A percentile compares a stretch with the other conserved stretches of the same genome.
Conservation (phyloP, 1,139 yeast species). For the Nakaseomyces sp. region DNA sequence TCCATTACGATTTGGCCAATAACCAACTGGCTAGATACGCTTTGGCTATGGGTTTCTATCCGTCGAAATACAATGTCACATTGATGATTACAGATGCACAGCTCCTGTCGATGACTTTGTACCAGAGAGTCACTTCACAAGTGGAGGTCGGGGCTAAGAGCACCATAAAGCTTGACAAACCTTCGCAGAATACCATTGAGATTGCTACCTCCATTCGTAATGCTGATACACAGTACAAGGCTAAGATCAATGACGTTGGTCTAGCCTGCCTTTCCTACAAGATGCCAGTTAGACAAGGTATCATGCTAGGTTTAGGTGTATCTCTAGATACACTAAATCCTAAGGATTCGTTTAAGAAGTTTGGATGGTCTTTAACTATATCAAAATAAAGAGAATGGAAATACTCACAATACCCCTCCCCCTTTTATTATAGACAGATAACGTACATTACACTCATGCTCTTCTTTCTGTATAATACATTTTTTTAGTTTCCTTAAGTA, state of each 20-base stretch:
- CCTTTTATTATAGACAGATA: no score
- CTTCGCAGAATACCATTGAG: conserved; percentile 71
- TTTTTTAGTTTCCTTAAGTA: no score
- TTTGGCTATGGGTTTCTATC: conserved; percentile 88
- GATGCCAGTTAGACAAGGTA: conserved; percentile 93
- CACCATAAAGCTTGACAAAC: conserved; percentile 82
- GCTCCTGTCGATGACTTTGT: conserved; percentile 91
- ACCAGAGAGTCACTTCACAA: conserved; percentile 84
- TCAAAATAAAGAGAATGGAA: background rate
- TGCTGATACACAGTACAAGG: conserved; percentile 84
- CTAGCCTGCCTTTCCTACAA: conserved; percentile 89
- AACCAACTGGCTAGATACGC: conserved; percentile 94
- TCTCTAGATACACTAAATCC: conserved; percentile 93
- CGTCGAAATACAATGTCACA: conserved; percentile 80
- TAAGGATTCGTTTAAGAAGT: conserved; percentile 95
- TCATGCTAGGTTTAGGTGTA: conserved; percentile 92
- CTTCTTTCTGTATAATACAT: no score
- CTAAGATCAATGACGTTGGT: conserved; percentile 95
- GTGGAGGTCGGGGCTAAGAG: conserved; percentile 99
- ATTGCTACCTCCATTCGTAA: conserved; percentile 91
- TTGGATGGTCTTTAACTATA: conserved; percentile 77
- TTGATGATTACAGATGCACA: conserved; percentile 82
- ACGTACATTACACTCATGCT: no score
- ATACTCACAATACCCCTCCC: no score
- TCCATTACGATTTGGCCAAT: conserved; percentile 88